These are phyloP conservation scores for Emergomyces pasteurianus DNA, from an alignment of 2,329 filamentous ascomycete genomes.

Conservation along the genomic window DNA sequence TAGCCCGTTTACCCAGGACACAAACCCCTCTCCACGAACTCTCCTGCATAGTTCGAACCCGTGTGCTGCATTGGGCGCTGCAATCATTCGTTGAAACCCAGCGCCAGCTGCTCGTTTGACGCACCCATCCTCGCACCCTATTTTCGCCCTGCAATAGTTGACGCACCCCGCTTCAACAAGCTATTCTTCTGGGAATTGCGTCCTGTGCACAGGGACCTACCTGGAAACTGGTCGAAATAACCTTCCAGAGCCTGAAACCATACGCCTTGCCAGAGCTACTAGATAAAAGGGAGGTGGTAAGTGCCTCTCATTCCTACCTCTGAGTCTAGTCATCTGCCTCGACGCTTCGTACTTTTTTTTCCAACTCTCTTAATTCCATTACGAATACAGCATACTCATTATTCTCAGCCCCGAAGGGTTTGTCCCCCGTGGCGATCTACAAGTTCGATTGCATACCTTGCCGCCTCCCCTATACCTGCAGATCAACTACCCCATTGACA, in stretches of 20 bases:
- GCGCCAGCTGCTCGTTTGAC: neutral
- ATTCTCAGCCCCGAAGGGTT: neutral
- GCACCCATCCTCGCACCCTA: neutral
- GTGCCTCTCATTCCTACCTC: neutral
- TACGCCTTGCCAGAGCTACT: neutral
- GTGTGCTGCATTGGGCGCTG: neutral
- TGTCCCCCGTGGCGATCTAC: neutral
- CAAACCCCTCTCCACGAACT: neutral
- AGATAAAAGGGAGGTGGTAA: neutral
- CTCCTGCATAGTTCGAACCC: neutral
- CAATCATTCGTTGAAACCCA: neutral
- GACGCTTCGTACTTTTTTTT: neutral
- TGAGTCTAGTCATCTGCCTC: neutral
- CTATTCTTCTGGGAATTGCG: neutral
- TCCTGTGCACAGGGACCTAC: neutral
- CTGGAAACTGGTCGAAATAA: neutral
- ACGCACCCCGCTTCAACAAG: neutral
- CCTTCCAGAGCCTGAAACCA: neutral
- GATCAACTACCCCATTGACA: neutral
- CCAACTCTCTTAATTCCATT: neutral
- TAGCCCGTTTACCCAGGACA: neutral
- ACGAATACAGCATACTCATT: neutral
- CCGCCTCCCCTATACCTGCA: neutral
- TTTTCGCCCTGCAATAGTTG: slow-evolving; percentile 1
- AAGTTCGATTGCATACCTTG: neutral